Conservation (phyloP, 2,329 filamentous ascomycete species). For the Xylariaceae sp. region DNA sequence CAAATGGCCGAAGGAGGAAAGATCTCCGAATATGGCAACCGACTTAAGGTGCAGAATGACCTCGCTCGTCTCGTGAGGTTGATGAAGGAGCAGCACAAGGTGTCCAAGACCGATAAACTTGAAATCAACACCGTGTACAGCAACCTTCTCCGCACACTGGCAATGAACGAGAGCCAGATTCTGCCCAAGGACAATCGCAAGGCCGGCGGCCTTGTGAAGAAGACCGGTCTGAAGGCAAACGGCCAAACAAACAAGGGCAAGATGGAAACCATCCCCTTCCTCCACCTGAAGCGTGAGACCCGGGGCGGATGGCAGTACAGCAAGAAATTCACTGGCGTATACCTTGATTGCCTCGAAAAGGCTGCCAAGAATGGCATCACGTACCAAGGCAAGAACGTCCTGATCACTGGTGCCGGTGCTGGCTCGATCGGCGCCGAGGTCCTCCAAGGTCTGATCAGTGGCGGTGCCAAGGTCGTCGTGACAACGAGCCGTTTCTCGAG, state of each 20-base stretch:
- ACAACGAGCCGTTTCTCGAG: conserved; percentile 95
- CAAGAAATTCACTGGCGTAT: conserved; percentile 92
- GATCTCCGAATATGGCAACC: conserved; percentile 96
- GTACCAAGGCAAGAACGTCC: conserved; percentile 88
- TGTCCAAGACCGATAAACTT: conserved; percentile 90
- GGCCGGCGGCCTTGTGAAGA: conserved; percentile 39
- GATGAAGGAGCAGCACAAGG: conserved; percentile 96
- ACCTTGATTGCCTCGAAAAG: conserved; percentile 85
- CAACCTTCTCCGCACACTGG: conserved; percentile 86
- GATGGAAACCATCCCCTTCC: conserved; percentile 94
- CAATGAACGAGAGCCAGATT: conserved; percentile 98
- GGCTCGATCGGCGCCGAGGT: conserved; percentile 98
- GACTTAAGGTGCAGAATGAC: conserved; percentile 96
- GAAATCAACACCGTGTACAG: conserved; percentile 95
- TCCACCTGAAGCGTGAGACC: conserved; percentile 91
- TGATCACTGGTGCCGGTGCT: conserved; percentile 97
- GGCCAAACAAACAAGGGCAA: conserved; percentile 68
- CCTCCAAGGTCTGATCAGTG: conserved; percentile 88
- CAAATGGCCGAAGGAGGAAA: conserved; percentile 98
- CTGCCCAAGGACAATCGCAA: conserved; percentile 80
- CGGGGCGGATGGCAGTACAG: conserved; percentile 98
- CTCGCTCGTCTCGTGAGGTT: conserved; percentile 94
- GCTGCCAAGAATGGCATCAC: conserved; percentile 82
- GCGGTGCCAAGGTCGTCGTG: conserved; percentile 92
- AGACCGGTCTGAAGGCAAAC: conserved; percentile 42